Evolutionary conservation across 2,329 filamentous ascomycete species (phyloP).

Genomic region (Ophiostoma triangulosporum): DNA sequence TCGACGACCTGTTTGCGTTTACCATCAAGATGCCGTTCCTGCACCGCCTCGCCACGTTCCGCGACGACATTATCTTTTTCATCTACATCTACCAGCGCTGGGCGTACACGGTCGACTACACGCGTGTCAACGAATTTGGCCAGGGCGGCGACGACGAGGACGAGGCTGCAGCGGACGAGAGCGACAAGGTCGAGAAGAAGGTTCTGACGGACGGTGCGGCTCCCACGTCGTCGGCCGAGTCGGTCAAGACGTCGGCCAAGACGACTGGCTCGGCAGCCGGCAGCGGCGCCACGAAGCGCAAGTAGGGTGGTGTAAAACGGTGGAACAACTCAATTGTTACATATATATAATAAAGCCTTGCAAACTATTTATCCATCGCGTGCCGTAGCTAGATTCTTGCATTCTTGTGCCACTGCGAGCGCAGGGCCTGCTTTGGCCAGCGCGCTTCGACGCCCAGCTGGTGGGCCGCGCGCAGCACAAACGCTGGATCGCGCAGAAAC

Average conservation of each 20-base stretch:
- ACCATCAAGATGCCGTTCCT: slow-evolving; percentile 98
- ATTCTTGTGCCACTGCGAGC: slow-evolving; percentile 18
- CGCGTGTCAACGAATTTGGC: slow-evolving; percentile 90
- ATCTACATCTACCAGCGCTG: slow-evolving; percentile 91
- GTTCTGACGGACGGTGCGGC: background rate
- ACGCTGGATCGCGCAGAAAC: slow-evolving; percentile 71
- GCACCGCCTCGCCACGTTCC: slow-evolving; percentile 79
- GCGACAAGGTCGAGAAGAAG: slow-evolving; percentile 24
- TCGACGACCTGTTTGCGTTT: slow-evolving; percentile 96
- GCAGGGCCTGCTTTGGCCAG: slow-evolving; percentile 54
- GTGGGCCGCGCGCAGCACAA: slow-evolving; percentile 60
- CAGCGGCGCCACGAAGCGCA: slow-evolving; percentile 32
- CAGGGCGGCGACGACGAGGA: slow-evolving; percentile 85
- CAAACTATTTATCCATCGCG: too few relatives aligned
- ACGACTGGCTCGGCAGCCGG: slow-evolving; percentile 35
- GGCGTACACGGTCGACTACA: slow-evolving; percentile 85
- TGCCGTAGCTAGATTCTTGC: slow-evolving; percentile 8
- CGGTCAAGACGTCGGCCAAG: slow-evolving; percentile 16
- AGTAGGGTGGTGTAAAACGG: slow-evolving; percentile 16
- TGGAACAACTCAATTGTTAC: too few relatives aligned
- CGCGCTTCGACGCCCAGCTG: slow-evolving; percentile 57
- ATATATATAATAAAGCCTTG: too few relatives aligned
- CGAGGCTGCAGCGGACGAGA: slow-evolving; percentile 17
- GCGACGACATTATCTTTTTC: slow-evolving; percentile 97
- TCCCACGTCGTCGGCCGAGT: slow-evolving; percentile 16